Percentiles rank a stretch among this genome's conserved stretches.
phyloP scores from a whole-genome alignment of 352 stramenopile species.

The Elongisporangium anandrum region DNA sequence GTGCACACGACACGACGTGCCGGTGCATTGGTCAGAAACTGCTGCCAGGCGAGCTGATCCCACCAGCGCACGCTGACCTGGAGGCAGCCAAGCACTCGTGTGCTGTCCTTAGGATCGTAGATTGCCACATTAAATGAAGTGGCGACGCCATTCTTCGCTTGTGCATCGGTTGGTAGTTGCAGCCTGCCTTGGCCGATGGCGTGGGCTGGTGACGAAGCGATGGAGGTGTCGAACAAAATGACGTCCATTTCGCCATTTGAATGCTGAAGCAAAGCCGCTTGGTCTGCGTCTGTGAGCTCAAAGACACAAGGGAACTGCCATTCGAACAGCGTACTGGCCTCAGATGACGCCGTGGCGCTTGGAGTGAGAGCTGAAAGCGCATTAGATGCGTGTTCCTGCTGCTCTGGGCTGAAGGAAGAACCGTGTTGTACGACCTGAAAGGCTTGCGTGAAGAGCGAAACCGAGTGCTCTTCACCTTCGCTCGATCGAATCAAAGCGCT shows the following conservation, averaged over 20 bases:
- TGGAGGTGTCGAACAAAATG: conserved; percentile 19
- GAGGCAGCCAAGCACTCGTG: conserved; percentile 18
- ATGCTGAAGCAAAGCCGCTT: not conserved
- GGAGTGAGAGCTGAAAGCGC: conserved; percentile 13
- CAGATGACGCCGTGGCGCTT: conserved; percentile 9
- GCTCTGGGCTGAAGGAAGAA: not conserved
- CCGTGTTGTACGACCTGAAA: conserved; percentile 15
- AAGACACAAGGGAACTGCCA: conserved; percentile 31
- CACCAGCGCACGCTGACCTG: conserved; percentile 38
- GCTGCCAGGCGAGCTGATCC: conserved; percentile 31
- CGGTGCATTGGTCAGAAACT: conserved; percentile 26
- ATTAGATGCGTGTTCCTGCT: not conserved
- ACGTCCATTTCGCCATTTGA: conserved; percentile 9
- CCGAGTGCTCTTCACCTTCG: not conserved
- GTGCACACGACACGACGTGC: conserved; percentile 59
- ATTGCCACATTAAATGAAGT: conserved; percentile 1
- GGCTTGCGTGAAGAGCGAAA: not conserved
- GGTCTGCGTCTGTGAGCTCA: not conserved
- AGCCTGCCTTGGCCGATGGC: conserved; percentile 18
- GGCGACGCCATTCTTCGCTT: not conserved
- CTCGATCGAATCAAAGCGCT: not conserved
- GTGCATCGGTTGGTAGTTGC: conserved; percentile 5
- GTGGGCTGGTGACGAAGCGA: not conserved
- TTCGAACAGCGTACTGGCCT: conserved; percentile 10
- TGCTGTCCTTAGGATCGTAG: conserved; percentile 1